phyloP scores from a whole-genome alignment of 257 asterid genomes.

The Sherardia arvensis region DNA sequence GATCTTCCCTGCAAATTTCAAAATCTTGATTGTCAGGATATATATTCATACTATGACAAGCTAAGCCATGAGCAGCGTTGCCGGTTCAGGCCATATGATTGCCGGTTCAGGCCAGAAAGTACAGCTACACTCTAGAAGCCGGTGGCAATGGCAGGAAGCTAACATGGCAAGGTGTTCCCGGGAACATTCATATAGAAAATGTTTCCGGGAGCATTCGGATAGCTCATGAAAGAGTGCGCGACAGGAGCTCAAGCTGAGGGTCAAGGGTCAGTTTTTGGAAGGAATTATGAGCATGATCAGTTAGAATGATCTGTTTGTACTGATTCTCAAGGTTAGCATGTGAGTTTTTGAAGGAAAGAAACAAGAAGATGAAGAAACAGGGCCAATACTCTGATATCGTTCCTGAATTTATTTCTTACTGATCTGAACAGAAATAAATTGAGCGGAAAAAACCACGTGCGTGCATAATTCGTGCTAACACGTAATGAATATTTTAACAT shows the following conservation, averaged over 20 bases:
- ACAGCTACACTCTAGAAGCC: constrained; percentile 65
- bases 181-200: too few relatives aligned
- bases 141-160: constrained; percentile 63
- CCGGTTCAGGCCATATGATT: constrained; percentile 59
- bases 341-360: background rate
- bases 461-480: too few relatives aligned
- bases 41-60: constrained; percentile 51
- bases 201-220: constrained; percentile 85
- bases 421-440: too few relatives aligned
- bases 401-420: background rate
- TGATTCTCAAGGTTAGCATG: constrained; percentile 6
- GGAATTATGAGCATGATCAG: constrained; percentile 29
- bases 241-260: constrained; percentile 67
- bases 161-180: constrained; percentile 80
- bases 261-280: constrained; percentile 82
- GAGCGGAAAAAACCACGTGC: too few relatives aligned
- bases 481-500: too few relatives aligned
- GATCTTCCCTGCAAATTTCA: constrained; percentile 73
- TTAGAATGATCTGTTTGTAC: constrained; percentile 17
- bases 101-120: constrained; percentile 73
- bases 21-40: constrained; percentile 49
- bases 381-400: background rate
- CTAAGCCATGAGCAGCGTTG: constrained; percentile 66
- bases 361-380: background rate
- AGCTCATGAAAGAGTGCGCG: constrained; percentile 61